Evolutionary conservation across 306 rosid species (phyloP).

Genomic region (Carpinus fangiana): DNA sequence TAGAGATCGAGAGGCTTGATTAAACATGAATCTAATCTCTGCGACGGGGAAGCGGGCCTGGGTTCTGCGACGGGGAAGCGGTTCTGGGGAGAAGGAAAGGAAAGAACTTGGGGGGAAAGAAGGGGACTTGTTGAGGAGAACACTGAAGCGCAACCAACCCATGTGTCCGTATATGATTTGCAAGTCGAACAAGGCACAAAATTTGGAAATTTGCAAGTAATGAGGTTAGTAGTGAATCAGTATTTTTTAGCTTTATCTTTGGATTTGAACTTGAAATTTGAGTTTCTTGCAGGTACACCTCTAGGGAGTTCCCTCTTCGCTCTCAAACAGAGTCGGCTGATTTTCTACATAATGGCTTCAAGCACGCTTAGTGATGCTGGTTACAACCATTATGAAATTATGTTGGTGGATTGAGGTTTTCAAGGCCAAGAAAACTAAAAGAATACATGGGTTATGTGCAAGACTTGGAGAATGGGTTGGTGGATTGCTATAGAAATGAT

Average conservation of each 20-base stretch:
- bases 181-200: slow-evolving; percentile 90
- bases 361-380: slow-evolving; percentile 56
- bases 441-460: slow-evolving; percentile 65
- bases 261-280: slow-evolving; percentile 28
- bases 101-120: too few relatives aligned
- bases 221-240: not conserved
- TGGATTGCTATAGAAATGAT: slow-evolving; percentile 36
- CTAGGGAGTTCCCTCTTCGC: slow-evolving; percentile 89
- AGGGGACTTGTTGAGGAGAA: too few relatives aligned
- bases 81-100: too few relatives aligned
- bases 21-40: too few relatives aligned
- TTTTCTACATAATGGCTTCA: slow-evolving; percentile 83
- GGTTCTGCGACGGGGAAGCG: too few relatives aligned
- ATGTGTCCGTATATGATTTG: slow-evolving; percentile 88
- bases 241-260: slow-evolving; percentile 11
- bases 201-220: slow-evolving; percentile 74
- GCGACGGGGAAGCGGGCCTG: too few relatives aligned
- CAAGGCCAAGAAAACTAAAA: slow-evolving; percentile 72
- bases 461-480: slow-evolving; percentile 64
- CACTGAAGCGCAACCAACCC: slow-evolving; percentile 64
- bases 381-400: slow-evolving; percentile 82
- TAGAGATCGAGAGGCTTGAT: too few relatives aligned
- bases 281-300: slow-evolving; percentile 61
- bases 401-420: slow-evolving; percentile 71
- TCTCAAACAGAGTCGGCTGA: slow-evolving; percentile 78